Conservation (phyloP, 371 early-diverging fungal genomes). For the Mucor racemosus region DNA sequence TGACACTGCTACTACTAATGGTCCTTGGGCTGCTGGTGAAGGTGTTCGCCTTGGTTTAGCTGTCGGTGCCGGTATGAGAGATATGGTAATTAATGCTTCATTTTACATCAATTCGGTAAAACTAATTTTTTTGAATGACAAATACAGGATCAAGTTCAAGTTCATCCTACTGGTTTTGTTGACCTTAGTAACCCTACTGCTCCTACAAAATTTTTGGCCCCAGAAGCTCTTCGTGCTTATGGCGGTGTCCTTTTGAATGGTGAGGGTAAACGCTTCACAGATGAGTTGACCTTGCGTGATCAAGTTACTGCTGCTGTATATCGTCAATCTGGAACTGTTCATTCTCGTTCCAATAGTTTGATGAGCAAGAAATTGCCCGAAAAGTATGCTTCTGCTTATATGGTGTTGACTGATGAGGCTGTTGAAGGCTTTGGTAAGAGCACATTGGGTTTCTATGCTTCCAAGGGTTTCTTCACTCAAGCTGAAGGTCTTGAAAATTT, state of each 20-base stretch:
- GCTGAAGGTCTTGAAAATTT: constrained; percentile 54
- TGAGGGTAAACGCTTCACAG: constrained; percentile 73
- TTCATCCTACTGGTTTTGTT: constrained; percentile 90
- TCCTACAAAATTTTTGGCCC: constrained; percentile 69
- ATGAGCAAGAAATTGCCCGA: constrained; percentile 18
- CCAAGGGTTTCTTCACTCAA: constrained; percentile 64
- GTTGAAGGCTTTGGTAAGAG: constrained; percentile 59
- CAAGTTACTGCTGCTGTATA: constrained; percentile 59
- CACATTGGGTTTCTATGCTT: constrained; percentile 66
- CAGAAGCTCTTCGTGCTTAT: constrained; percentile 84
- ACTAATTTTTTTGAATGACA: neutral
- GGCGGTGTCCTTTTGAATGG: constrained; percentile 76
- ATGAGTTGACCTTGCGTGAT: constrained; percentile 74
- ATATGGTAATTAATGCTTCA: constrained; percentile 62
- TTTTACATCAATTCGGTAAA: neutral
- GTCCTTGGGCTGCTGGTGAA: constrained; percentile 84
- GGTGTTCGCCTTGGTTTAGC: constrained; percentile 72
- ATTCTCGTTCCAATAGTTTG: constrained; percentile 21
- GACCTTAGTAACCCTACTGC: constrained; percentile 71
- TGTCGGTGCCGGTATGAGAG: constrained; percentile 69
- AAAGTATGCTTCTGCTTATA: constrained; percentile 40
- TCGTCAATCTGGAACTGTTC: constrained; percentile 21
- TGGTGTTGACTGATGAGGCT: constrained; percentile 61
- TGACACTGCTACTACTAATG: constrained; percentile 81
- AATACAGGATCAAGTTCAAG: constrained; percentile 60